A percentile compares a stretch with the other conserved stretches of the same genome.
phyloP scores from a whole-genome alignment of 208 protist genomes.

The Trypanosoma scelopori region DNA sequence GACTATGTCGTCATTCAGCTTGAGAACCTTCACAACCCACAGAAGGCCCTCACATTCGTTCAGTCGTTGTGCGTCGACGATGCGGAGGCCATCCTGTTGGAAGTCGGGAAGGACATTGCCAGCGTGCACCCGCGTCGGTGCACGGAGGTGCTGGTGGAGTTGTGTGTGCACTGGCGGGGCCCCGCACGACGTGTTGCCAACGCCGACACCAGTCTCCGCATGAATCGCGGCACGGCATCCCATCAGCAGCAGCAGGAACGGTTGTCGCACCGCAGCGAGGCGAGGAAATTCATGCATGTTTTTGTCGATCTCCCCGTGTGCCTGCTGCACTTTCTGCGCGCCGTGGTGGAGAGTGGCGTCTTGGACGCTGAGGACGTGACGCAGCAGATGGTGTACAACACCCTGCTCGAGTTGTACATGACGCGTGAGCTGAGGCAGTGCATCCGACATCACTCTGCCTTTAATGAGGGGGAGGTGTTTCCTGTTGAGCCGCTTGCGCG shows the following conservation, averaged over 20 bases:
- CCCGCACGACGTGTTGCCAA: constrained; percentile 34
- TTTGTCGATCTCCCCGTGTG: constrained; percentile 90
- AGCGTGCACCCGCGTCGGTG: constrained; percentile 38
- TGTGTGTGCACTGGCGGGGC: constrained; percentile 75
- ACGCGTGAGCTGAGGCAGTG: constrained; percentile 35
- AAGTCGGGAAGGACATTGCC: constrained; percentile 87
- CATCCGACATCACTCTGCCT: constrained; percentile 3
- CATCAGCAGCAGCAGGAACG: constrained; percentile 16
- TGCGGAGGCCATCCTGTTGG: constrained; percentile 75
- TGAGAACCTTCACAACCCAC: constrained; percentile 62
- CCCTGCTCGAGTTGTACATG: constrained; percentile 96
- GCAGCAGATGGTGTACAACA: constrained; percentile 77
- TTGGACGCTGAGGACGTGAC: constrained; percentile 37
- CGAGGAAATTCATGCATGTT: constrained; percentile 79
- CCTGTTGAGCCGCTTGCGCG: constrained; percentile 45
- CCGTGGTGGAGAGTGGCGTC: constrained; percentile 64
- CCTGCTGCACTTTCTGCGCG: constrained; percentile 91
- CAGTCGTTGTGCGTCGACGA: constrained; percentile 74
- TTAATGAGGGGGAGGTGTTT: constrained; percentile 23
- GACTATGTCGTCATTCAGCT: constrained; percentile 91
- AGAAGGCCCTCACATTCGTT: constrained; percentile 73
- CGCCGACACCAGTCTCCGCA: neutral
- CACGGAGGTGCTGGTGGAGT: constrained; percentile 59
- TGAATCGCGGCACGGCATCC: neutral
- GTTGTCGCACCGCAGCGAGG: constrained; percentile 55